These are phyloP conservation scores for Bidens hawaiensis DNA, from an alignment of 140 eudicot genomes.

Conservation along the genomic window DNA sequence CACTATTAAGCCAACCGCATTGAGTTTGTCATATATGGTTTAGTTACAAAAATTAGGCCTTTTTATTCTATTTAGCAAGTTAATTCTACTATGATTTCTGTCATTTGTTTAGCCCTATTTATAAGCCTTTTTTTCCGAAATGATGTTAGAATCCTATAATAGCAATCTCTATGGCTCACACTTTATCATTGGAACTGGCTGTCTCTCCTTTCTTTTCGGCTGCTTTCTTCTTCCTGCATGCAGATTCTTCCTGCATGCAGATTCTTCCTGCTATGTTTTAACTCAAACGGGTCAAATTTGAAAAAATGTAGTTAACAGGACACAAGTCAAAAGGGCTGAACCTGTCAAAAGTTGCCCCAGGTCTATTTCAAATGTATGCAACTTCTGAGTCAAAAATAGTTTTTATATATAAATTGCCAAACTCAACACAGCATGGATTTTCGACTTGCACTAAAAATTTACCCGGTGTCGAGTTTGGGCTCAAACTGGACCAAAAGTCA, in stretches of 20 bases:
- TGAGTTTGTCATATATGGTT: neutral
- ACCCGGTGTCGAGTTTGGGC: too few relatives aligned
- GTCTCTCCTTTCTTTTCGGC: slow-evolving; percentile 15
- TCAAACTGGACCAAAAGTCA: too few relatives aligned
- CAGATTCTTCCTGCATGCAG: slow-evolving; percentile 22
- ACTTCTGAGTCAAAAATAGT: neutral
- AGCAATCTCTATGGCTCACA: slow-evolving; percentile 7
- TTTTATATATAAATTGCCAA: neutral
- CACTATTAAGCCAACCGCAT: neutral
- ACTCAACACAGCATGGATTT: neutral
- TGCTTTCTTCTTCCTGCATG: slow-evolving; percentile 23
- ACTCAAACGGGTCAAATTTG: neutral
- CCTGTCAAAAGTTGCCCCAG: neutral
- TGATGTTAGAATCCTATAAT: slow-evolving; percentile 13
- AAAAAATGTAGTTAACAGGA: neutral
- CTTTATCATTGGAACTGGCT: slow-evolving; percentile 1
- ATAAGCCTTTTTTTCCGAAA: slow-evolving; percentile 9
- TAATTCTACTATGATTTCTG: slow-evolving; percentile 6
- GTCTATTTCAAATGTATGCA: neutral
- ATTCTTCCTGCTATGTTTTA: neutral
- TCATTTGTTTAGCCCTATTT: slow-evolving; percentile 22
- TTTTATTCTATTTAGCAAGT: slow-evolving; percentile 12
- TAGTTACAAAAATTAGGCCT: slow-evolving; percentile 7
- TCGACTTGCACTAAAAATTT: neutral
- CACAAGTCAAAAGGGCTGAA: neutral